phyloP scores from a whole-genome alignment of 805 yeast species.

The Monosporozyma unispora region DNA sequence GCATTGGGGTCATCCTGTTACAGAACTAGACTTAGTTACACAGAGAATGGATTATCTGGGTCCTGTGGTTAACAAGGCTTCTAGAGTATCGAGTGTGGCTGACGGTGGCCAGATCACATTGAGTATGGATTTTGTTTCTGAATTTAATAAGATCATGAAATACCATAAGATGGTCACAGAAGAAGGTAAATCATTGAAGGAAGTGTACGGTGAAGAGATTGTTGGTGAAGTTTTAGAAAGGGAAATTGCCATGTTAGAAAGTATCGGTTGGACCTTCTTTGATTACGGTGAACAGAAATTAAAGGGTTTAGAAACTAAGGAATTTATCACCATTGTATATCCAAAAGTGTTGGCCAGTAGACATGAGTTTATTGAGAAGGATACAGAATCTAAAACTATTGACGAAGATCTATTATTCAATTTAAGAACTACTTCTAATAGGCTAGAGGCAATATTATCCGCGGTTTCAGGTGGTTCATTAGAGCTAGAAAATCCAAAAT shows the following conservation, averaged over 20 bases:
- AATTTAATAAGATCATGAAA: conserved; percentile 49
- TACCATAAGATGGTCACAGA: conserved; percentile 29
- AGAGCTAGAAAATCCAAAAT: conserved; percentile 5
- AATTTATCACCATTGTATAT: conserved; percentile 68
- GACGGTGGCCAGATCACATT: conserved; percentile 97
- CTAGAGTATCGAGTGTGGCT: conserved; percentile 88
- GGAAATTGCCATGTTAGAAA: conserved; percentile 56
- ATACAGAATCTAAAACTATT: conserved; percentile 25
- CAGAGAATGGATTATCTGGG: conserved; percentile 98
- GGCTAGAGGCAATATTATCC: conserved; percentile 52
- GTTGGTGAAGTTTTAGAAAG: conserved; percentile 51
- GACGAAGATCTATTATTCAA: conserved; percentile 37
- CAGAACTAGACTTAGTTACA: conserved; percentile 90
- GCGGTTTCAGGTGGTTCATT: conserved; percentile 36
- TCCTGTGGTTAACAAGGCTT: conserved; percentile 94
- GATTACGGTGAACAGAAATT: conserved; percentile 80
- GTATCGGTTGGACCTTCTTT: conserved; percentile 57
- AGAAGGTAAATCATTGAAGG: conserved; percentile 24
- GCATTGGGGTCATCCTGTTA: conserved; percentile 97
- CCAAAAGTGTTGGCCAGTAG: conserved; percentile 59
- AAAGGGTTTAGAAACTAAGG: conserved; percentile 93
- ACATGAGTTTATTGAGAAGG: conserved; percentile 35
- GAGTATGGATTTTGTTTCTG: conserved; percentile 71
- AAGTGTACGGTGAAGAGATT: conserved; percentile 38
- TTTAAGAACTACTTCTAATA: conserved; percentile 46